Conservation (phyloP, 2,329 filamentous ascomycete genomes). For the Blastomyces parvus region DNA sequence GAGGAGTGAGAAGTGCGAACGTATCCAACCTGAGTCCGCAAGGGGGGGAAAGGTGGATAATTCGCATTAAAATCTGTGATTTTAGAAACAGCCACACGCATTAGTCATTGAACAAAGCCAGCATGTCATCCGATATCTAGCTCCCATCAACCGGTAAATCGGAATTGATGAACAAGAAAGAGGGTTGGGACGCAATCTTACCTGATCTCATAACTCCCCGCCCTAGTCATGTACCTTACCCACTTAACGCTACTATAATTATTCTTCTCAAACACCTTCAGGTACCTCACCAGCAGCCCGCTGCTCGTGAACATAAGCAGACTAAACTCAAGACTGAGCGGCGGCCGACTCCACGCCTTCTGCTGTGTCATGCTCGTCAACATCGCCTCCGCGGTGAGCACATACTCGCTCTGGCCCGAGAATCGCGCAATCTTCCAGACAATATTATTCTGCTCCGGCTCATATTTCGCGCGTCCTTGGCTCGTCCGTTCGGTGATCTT, state of each 20-base stretch:
- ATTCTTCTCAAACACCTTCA: conserved; percentile 99
- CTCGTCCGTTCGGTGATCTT: conserved; percentile 86
- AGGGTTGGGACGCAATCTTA: conserved; percentile 33
- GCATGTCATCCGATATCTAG: not conserved
- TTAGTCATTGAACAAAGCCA: not conserved
- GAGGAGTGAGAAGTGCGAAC: not conserved
- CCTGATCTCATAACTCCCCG: conserved; percentile 95
- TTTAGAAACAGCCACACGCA: not conserved
- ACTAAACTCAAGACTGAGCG: conserved; percentile 83
- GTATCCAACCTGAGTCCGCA: not conserved
- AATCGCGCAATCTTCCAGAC: conserved; percentile 99
- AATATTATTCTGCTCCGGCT: conserved; percentile 95
- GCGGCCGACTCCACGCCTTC: conserved; percentile 91
- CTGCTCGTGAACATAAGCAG: conserved; percentile 97
- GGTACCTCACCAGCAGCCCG: conserved; percentile 79
- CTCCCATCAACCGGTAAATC: not conserved
- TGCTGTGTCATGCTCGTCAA: conserved; percentile 97
- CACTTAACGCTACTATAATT: conserved; percentile 99
- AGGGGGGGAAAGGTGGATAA: not conserved
- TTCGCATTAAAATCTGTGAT: not conserved
- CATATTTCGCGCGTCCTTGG: conserved; percentile 96
- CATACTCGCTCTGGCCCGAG: conserved; percentile 93
- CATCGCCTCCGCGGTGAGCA: conserved; percentile 85
- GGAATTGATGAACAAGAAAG: conserved; percentile 7
- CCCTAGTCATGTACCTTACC: conserved; percentile 98